Conservation (phyloP, 352 stramenopile species). For the Pythium vanterpoolii region DNA sequence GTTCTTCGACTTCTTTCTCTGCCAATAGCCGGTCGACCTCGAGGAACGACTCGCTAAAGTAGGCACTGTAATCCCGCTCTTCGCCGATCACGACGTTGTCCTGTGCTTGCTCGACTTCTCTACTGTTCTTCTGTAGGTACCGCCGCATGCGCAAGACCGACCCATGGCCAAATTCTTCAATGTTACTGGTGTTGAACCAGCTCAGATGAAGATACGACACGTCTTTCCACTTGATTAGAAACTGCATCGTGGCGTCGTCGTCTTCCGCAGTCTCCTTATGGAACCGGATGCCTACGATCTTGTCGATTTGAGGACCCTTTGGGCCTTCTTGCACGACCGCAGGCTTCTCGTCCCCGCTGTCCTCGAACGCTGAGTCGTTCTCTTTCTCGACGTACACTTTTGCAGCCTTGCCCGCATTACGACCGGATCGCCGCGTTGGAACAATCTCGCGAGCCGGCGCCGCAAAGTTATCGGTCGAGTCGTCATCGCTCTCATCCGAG, state of each 20-base stretch:
- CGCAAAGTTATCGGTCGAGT: slow-evolving; percentile 51
- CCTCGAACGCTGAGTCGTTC: slow-evolving; percentile 58
- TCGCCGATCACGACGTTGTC: slow-evolving; percentile 72
- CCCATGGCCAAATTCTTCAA: slow-evolving; percentile 86
- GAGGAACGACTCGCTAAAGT: slow-evolving; percentile 81
- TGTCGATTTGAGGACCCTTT: slow-evolving; percentile 89
- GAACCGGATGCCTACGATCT: slow-evolving; percentile 90
- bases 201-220: slow-evolving; percentile 97
- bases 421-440: slow-evolving; percentile 70
- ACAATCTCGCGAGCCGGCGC: slow-evolving; percentile 34
- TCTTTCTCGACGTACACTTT: slow-evolving; percentile 87
- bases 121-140: slow-evolving; percentile 86
- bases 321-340: slow-evolving; percentile 34
- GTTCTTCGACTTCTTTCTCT: slow-evolving; percentile 75
- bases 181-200: slow-evolving; percentile 95
- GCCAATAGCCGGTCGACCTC: slow-evolving; percentile 83
- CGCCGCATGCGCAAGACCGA: slow-evolving; percentile 81
- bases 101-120: slow-evolving; percentile 67
- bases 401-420: slow-evolving; percentile 77
- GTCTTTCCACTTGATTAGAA: slow-evolving; percentile 99
- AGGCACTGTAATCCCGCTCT: slow-evolving; percentile 76
- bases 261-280: slow-evolving; percentile 47
- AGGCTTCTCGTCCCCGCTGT: slow-evolving; percentile 68
- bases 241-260: slow-evolving; percentile 89
- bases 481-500: slow-evolving; percentile 79